These are phyloP conservation scores for Blastomyces parvus DNA, from an alignment of 2,329 filamentous ascomycete species.

Conservation along the genomic window DNA sequence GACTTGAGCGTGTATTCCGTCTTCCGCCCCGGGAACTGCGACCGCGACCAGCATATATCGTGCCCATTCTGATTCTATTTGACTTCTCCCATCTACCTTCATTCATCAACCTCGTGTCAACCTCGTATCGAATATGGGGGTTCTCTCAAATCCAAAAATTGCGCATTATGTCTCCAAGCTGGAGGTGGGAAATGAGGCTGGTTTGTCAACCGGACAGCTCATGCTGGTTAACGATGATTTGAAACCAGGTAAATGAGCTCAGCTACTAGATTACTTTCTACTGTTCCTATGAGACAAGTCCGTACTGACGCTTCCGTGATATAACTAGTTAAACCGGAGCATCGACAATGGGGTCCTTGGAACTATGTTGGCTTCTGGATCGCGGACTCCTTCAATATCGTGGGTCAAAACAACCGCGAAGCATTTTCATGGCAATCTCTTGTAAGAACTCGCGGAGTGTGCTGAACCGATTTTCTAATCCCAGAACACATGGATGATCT, in stretches of 20 bases:
- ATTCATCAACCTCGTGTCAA: background rate
- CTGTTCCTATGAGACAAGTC: background rate
- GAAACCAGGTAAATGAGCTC: conserved; percentile 50
- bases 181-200: conserved; percentile 64
- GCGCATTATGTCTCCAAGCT: conserved; percentile 44
- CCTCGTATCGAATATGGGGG: conserved; percentile 30
- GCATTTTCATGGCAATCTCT: background rate
- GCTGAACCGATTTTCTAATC: conserved; percentile 1
- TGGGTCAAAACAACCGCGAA: conserved; percentile 23
- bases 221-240: conserved; percentile 82
- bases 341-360: conserved; percentile 75
- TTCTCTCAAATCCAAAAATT: conserved; percentile 30
- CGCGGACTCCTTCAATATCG: conserved; percentile 74
- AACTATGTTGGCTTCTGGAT: conserved; percentile 88
- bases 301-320: conserved; percentile 13
- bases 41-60: background rate
- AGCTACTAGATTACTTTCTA: conserved; percentile 47
- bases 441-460: background rate
- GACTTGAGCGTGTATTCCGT: no score
- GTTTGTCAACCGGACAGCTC: conserved; percentile 66
- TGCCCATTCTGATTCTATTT: background rate
- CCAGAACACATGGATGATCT: conserved; percentile 90
- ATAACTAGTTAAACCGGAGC: conserved; percentile 66
- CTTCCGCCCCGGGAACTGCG: background rate
- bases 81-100: background rate